Percentiles rank a stretch among this genome's conserved stretches.
phyloP scores from a whole-genome alignment of 768 basidiomycete species.

The Dentipellis sp. region DNA sequence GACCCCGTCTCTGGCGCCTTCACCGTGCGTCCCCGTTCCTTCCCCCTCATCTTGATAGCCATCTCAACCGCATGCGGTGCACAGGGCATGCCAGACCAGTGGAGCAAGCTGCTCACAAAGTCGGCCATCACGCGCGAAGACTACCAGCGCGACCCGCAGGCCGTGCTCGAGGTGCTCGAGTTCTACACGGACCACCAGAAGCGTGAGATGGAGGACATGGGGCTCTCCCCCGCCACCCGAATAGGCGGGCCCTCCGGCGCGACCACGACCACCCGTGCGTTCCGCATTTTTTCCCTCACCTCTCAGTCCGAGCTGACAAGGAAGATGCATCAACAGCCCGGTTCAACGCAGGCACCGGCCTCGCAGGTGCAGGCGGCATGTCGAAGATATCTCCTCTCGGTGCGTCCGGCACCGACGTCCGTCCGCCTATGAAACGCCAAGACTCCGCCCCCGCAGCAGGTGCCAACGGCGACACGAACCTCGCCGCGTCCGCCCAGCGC shows the following conservation, averaged over 20 bases:
- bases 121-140: slow-evolving; percentile 98
- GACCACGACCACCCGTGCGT: slow-evolving; percentile 13
- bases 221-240: slow-evolving; percentile 21
- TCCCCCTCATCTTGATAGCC: background rate
- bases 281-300: slow-evolving; percentile 12
- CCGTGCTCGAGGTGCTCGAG: slow-evolving; percentile 93
- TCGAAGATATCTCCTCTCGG: slow-evolving; percentile 2
- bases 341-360: slow-evolving; percentile 87
- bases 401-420: slow-evolving; percentile 25
- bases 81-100: slow-evolving; percentile 94
- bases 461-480: slow-evolving; percentile 24
- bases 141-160: slow-evolving; percentile 94
- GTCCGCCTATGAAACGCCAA: slow-evolving; percentile 31
- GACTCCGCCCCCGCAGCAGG: slow-evolving; percentile 31
- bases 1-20: slow-evolving; percentile 92
- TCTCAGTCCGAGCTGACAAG: slow-evolving; percentile 16
- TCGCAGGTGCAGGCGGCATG: slow-evolving; percentile 58
- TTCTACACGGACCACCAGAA: slow-evolving; percentile 98
- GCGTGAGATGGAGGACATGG: slow-evolving; percentile 73
- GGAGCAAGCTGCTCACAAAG: slow-evolving; percentile 94
- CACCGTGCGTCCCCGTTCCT: slow-evolving; percentile 51
- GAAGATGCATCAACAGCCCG: slow-evolving; percentile 47
- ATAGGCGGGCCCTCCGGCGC: slow-evolving; percentile 10
- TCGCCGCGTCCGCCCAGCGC: slow-evolving; percentile 37
- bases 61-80: background rate